These are phyloP conservation scores for Poa pratensis DNA, from an alignment of 176 grass and related monocot genomes.

Conservation along the genomic window DNA sequence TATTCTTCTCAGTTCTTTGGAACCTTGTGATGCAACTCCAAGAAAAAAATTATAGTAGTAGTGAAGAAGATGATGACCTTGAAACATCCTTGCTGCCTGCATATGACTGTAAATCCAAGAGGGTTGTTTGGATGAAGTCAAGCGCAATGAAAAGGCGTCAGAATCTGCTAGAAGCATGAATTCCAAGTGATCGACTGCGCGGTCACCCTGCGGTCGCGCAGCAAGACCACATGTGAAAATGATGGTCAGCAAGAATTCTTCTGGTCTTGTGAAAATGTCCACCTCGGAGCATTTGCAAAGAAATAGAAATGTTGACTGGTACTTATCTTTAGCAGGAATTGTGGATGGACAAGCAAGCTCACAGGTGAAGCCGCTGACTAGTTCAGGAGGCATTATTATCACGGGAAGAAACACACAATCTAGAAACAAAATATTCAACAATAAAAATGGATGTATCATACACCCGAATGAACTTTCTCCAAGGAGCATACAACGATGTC, in stretches of 20 bases:
- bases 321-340: neutral
- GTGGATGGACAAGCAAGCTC: neutral
- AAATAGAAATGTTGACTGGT: neutral
- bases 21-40: no score
- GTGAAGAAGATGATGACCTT: neutral
- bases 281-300: neutral
- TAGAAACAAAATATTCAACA: neutral
- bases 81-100: neutral
- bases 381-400: neutral
- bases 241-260: conserved; percentile 42
- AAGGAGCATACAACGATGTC: neutral
- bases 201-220: conserved; percentile 5
- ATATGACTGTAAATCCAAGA: neutral
- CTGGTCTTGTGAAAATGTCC: conserved; percentile 3
- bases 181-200: no score
- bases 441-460: neutral
- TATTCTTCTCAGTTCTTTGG: no score
- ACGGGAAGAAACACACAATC: neutral
- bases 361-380: neutral
- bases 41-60: neutral
- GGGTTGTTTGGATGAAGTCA: neutral
- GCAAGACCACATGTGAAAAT: neutral
- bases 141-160: neutral
- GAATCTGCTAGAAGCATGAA: neutral
- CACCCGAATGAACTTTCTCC: no score